These are phyloP conservation scores for Diaporthe citrichinensis DNA, from an alignment of 2,329 filamentous ascomycete genomes.

Conservation along the genomic window DNA sequence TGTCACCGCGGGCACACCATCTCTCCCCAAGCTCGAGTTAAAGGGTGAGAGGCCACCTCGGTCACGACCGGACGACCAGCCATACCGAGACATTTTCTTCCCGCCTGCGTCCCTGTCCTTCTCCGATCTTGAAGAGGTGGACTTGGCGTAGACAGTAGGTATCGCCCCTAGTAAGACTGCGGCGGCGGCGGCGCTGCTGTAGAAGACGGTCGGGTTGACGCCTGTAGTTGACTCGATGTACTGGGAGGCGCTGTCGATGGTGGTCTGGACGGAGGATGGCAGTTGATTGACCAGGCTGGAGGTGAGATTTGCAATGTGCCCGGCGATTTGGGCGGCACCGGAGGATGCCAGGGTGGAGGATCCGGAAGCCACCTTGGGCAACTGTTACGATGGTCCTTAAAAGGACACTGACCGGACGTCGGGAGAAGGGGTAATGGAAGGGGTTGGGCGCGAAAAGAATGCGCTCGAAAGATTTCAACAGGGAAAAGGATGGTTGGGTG, in stretches of 20 bases:
- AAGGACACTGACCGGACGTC: constrained; percentile 52
- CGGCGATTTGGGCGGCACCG: constrained; percentile 64
- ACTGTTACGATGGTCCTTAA: constrained; percentile 56
- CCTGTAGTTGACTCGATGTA: constrained; percentile 66
- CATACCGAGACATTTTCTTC: constrained; percentile 66
- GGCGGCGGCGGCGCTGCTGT: constrained; percentile 65
- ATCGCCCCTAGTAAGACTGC: constrained; percentile 64
- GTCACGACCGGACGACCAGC: constrained; percentile 62
- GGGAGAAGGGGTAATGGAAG: constrained; percentile 6
- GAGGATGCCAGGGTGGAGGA: constrained; percentile 69
- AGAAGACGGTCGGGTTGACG: constrained; percentile 63
- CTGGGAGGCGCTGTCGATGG: constrained; percentile 68
- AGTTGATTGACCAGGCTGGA: constrained; percentile 57
- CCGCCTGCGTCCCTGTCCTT: constrained; percentile 43
- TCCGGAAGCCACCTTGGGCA: constrained; percentile 73
- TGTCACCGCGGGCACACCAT: constrained; percentile 72
- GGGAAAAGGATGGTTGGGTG: constrained; percentile 6
- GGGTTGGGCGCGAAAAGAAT: constrained; percentile 16
- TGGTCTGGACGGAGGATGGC: constrained; percentile 62
- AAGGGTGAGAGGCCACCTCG: constrained; percentile 65
- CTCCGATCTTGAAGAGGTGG: constrained; percentile 44
- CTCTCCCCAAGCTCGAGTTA: constrained; percentile 56
- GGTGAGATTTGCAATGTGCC: constrained; percentile 68
- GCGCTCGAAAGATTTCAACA: constrained; percentile 19
- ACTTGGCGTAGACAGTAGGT: constrained; percentile 51